phyloP scores from a whole-genome alignment of 2,329 filamentous ascomycete genomes.

The Fusarium domesticum region DNA sequence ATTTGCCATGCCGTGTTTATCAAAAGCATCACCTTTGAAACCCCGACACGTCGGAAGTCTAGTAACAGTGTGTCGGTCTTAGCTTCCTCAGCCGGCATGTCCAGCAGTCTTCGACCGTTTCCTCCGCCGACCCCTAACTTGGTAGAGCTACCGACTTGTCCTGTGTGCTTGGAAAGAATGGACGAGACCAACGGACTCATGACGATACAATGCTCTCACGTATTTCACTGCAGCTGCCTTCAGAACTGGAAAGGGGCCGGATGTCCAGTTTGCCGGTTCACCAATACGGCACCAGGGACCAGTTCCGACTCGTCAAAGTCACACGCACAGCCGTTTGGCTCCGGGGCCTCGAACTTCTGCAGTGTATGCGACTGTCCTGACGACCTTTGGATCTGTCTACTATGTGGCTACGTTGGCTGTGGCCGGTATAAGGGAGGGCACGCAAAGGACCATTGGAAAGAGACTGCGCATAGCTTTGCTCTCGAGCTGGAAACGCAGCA shows the following conservation, averaged over 20 bases:
- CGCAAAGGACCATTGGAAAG: slow-evolving; percentile 89
- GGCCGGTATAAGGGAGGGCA: slow-evolving; percentile 92
- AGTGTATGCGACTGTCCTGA: slow-evolving; percentile 73
- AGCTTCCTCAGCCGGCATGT: slow-evolving; percentile 40
- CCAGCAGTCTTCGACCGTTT: slow-evolving; percentile 54
- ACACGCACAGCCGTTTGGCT: slow-evolving; percentile 55
- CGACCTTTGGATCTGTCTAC: slow-evolving; percentile 93
- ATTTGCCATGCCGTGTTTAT: slow-evolving; percentile 95
- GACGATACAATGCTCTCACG: slow-evolving; percentile 95
- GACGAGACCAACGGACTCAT: slow-evolving; percentile 93
- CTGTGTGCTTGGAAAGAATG: slow-evolving; percentile 96
- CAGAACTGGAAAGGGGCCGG: slow-evolving; percentile 94
- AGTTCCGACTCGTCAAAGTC: slow-evolving; percentile 48
- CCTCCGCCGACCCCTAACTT: slow-evolving; percentile 74
- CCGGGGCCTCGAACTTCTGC: slow-evolving; percentile 67
- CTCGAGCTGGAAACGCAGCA: slow-evolving; percentile 92
- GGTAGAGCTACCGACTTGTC: slow-evolving; percentile 90
- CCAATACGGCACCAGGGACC: slow-evolving; percentile 46
- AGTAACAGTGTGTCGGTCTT: slow-evolving; percentile 61
- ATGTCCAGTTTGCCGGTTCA: slow-evolving; percentile 93
- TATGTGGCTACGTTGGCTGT: slow-evolving; percentile 89
- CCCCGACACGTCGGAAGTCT: slow-evolving; percentile 46
- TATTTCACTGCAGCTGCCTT: slow-evolving; percentile 94
- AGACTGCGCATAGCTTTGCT: slow-evolving; percentile 84
- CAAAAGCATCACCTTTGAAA: slow-evolving; percentile 83